A percentile compares a stretch with the other conserved stretches of the same genome.
Evolutionary conservation across 495 filamentous ascomycete genomes (phyloP).

Genomic region (Collariella sp.): DNA sequence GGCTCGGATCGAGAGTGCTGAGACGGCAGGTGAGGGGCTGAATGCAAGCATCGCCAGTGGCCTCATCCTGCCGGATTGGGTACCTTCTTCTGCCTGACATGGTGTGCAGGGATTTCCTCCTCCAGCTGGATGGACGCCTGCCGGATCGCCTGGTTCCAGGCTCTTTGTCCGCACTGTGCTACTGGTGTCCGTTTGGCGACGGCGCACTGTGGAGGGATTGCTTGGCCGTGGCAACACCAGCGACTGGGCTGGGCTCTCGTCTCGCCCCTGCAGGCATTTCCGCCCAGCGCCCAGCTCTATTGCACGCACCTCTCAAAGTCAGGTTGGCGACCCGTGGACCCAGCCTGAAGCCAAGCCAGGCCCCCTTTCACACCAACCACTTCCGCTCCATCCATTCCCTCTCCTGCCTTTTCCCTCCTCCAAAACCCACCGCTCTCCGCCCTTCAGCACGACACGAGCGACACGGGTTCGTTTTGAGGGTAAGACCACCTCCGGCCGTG

Average conservation of each 20-base stretch:
- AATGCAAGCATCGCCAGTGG: conserved; percentile 4
- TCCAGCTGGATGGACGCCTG: not conserved
- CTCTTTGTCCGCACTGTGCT: conserved; percentile 17
- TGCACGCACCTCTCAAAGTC: not conserved
- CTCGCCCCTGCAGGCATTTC: conserved; percentile 3
- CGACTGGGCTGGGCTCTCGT: not conserved
- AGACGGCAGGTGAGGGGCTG: conserved; percentile 4
- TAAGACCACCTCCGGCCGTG: conserved; percentile 10
- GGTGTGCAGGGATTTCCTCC: not conserved
- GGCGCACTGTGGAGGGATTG: conserved; percentile 10
- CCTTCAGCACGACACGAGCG: conserved; percentile 11
- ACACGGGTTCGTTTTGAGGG: conserved; percentile 12
- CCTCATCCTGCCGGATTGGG: conserved; percentile 14
- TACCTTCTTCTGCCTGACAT: conserved; percentile 16
- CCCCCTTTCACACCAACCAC: conserved; percentile 3
- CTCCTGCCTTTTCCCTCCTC: conserved; percentile 14
- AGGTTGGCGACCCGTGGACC: not conserved
- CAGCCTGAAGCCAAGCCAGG: not conserved
- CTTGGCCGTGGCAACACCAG: conserved; percentile 12
- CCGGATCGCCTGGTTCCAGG: not conserved
- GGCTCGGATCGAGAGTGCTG: not conserved
- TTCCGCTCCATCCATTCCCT: not conserved
- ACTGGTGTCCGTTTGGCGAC: not conserved
- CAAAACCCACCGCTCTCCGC: conserved; percentile 17
- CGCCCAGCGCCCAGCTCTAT: not conserved